Base-by-base conservation (phyloP, 139 green algal genomes). In the Asterochloris sp. region DNA sequence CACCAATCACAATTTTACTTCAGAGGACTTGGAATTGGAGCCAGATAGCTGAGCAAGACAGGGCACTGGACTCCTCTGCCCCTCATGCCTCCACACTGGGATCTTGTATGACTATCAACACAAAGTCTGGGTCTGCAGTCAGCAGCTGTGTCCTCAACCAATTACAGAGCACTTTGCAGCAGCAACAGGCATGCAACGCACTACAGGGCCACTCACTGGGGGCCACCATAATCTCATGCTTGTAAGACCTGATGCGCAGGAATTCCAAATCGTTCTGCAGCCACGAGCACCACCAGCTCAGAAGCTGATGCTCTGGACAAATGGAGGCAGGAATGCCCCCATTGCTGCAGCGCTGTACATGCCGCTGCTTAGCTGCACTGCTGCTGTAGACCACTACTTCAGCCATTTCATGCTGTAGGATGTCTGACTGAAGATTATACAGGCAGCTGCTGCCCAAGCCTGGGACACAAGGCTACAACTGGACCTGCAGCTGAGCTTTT, bases 1-100 rank as follows among this genome's bases (percentile, higher is more conserved):
- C 89, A 98, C 95, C 47, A 98, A 98, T 84, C 78, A 92, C 83
- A 96, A 97, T 80, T 97, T 98, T 83, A 89, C 81, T 12, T 86
- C 85, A 47, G 78, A 91, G 82, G 47, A 73, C 17, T 74, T 28
- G 19, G n/a, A 79, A 14, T 13, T 64, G 21, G 78, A 64, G 16
- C 47, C 62, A 38, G 78, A 82, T 66, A 62, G 62, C 29, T 73
- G 63, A 62, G 15, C 13, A 26, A 24, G 23, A 15, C 16, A 19
- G 0, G 14, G 16, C 26, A 71, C 21, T 54, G 38, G 38, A 54
- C 38, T 10, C 38, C 38, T 54, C 38, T 54, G 38, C 38, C 38
- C n/a, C 11, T 81, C 26, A 81, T 74, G 77, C 12, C 54, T 77
- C 79, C 69, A 69, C 26, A 24, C 78, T 83, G 10, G 89, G 86